These are phyloP conservation scores for Claviceps pazoutovae DNA, from an alignment of 2,329 filamentous ascomycete genomes.

Conservation along the genomic window DNA sequence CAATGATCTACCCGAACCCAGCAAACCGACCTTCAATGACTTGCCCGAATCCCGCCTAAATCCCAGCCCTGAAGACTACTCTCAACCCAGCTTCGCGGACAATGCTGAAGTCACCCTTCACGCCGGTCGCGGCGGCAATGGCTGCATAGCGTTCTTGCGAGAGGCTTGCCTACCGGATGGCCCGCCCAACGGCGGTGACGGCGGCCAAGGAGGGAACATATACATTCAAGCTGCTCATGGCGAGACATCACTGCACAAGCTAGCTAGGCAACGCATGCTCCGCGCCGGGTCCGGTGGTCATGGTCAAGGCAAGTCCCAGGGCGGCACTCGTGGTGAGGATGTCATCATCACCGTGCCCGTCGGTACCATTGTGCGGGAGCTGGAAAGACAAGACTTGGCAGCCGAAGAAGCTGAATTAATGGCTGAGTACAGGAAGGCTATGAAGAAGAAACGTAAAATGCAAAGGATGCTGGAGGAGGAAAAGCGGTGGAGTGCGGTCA, in stretches of 20 bases:
- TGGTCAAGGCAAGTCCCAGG: slow-evolving; percentile 58
- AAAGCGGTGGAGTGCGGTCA: slow-evolving; percentile 8
- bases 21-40: slow-evolving; percentile 15
- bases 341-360: slow-evolving; percentile 81
- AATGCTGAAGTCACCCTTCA: slow-evolving; percentile 64
- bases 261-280: slow-evolving; percentile 62
- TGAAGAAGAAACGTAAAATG: slow-evolving; percentile 20
- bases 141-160: slow-evolving; percentile 85
- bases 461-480: slow-evolving; percentile 22
- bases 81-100: slow-evolving; percentile 72
- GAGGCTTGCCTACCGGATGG: slow-evolving; percentile 84
- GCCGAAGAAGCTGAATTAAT: slow-evolving; percentile 41
- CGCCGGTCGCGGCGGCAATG: slow-evolving; percentile 73
- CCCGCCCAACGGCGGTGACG: slow-evolving; percentile 88
- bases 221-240: slow-evolving; percentile 89
- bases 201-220: slow-evolving; percentile 78
- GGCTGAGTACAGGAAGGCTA: slow-evolving; percentile 18
- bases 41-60: slow-evolving; percentile 51
- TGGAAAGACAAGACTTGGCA: slow-evolving; percentile 64
- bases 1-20: slow-evolving; percentile 18
- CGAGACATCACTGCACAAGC: slow-evolving; percentile 85
- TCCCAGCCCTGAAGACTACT: slow-evolving; percentile 72
- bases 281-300: slow-evolving; percentile 65
- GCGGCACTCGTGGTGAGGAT: slow-evolving; percentile 74
- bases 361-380: slow-evolving; percentile 77